Conservation (phyloP, 2,329 filamentous ascomycete species). For the Lecanicillium sp. region DNA sequence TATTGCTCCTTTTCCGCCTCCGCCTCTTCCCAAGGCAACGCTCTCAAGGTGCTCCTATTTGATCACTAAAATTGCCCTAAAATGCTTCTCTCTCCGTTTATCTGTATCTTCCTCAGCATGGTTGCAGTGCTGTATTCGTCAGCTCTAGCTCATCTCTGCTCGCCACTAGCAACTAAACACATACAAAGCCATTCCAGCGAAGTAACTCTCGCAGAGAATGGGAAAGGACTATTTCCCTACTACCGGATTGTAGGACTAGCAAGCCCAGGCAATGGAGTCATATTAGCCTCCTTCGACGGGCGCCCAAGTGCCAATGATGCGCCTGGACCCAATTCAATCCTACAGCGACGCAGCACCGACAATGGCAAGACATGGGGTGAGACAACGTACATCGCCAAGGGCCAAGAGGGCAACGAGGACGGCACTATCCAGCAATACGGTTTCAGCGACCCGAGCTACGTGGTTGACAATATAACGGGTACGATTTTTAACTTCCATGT, state of each 20-base stretch:
- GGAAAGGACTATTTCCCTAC: neutral
- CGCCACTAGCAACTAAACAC: too few relatives aligned
- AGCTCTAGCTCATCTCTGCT: too few relatives aligned
- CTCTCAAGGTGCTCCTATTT: too few relatives aligned
- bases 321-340: neutral
- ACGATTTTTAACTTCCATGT: conserved; percentile 4
- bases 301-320: neutral
- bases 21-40: too few relatives aligned
- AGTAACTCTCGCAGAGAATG: neutral
- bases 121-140: too few relatives aligned
- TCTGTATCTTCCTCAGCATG: too few relatives aligned
- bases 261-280: neutral
- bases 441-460: conserved; percentile 4
- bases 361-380: conserved; percentile 1
- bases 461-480: neutral
- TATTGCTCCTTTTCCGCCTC: too few relatives aligned
- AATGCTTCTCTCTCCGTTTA: too few relatives aligned
- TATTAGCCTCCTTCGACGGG: conserved; percentile 1
- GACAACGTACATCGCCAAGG: conserved; percentile 1
- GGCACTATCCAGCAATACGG: neutral
- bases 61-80: too few relatives aligned
- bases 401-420: neutral
- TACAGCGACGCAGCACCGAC: conserved; percentile 4
- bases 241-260: conserved; percentile 3
- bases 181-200: neutral